These are phyloP conservation scores for Cyclotella baltica DNA, from an alignment of 108 stramenopile species.

Conservation along the genomic window DNA sequence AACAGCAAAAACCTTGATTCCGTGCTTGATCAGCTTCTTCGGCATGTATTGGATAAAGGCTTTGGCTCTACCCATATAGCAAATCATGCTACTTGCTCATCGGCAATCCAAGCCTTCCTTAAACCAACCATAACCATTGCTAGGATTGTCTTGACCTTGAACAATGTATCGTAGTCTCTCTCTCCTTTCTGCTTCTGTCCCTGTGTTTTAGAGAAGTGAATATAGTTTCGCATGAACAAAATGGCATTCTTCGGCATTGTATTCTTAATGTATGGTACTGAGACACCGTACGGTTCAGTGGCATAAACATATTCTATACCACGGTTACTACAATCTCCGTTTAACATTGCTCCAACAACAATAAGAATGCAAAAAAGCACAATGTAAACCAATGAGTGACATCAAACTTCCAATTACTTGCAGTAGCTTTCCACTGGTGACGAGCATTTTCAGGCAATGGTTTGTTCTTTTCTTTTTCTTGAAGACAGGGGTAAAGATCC, in stretches of 20 bases:
- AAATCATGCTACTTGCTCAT: constrained; percentile 21
- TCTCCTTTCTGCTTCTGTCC: not conserved
- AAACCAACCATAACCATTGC: constrained; percentile 13
- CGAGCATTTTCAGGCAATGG: not conserved
- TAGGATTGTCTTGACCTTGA: constrained; percentile 5
- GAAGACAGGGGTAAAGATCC: not conserved
- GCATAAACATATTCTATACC: not conserved
- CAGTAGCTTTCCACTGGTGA: not conserved
- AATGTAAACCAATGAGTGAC: not conserved
- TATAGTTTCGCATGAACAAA: not conserved
- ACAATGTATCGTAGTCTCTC: constrained; percentile 3
- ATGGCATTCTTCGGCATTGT: constrained; percentile 11
- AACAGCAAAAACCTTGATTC: constrained; percentile 22
- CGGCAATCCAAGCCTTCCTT: constrained; percentile 8
- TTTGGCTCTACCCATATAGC: constrained; percentile 19
- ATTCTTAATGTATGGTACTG: constrained; percentile 20
- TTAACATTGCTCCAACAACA: not conserved
- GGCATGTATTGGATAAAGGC: constrained; percentile 30
- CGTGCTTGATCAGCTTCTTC: constrained; percentile 29
- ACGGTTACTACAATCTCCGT: not conserved
- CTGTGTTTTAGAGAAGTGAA: constrained; percentile 17
- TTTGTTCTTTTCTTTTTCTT: not conserved
- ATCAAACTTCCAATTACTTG: not conserved
- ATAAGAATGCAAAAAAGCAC: not conserved
- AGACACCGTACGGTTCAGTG: constrained; percentile 7